Conservation (phyloP, 345 rosid species). For the Orychophragmus violaceus region DNA sequence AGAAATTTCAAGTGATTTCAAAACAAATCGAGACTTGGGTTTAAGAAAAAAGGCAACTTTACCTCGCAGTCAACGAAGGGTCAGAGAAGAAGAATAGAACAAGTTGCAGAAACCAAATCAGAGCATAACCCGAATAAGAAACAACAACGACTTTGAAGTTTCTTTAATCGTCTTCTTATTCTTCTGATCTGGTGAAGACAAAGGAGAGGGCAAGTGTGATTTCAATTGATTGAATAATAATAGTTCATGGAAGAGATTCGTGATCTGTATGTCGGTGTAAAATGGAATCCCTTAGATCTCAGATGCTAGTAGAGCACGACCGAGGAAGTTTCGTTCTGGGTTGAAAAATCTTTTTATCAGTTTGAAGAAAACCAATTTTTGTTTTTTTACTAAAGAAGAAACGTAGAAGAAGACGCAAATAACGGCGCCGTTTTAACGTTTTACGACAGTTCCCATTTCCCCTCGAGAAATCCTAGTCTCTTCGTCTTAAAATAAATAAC, state of each 20-base stretch:
- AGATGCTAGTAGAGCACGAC: conserved; percentile 21
- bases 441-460: conserved; percentile 2
- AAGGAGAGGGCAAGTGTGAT: neutral
- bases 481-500: neutral
- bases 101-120: conserved; percentile 24
- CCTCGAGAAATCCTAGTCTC: neutral
- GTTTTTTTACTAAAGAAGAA: neutral
- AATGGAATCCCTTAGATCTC: conserved; percentile 21
- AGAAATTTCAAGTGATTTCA: neutral
- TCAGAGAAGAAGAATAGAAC: conserved; percentile 19
- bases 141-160: conserved; percentile 7
- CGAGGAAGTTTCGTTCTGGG: conserved; percentile 31
- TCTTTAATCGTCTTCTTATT: neutral
- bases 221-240: neutral
- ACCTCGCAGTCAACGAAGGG: conserved; percentile 27
- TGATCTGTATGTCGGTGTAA: conserved; percentile 23
- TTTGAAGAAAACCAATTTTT: neutral
- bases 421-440: conserved; percentile 18
- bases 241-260: neutral
- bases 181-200: conserved; percentile 4
- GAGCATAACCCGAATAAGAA: neutral
- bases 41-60: neutral
- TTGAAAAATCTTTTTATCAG: conserved; percentile 11
- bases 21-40: conserved; percentile 1
- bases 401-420: conserved; percentile 8